A percentile compares a stretch with the other conserved stretches of the same genome.
phyloP scores from a whole-genome alignment of 2,329 filamentous ascomycete genomes.

The Penicillium sp. region DNA sequence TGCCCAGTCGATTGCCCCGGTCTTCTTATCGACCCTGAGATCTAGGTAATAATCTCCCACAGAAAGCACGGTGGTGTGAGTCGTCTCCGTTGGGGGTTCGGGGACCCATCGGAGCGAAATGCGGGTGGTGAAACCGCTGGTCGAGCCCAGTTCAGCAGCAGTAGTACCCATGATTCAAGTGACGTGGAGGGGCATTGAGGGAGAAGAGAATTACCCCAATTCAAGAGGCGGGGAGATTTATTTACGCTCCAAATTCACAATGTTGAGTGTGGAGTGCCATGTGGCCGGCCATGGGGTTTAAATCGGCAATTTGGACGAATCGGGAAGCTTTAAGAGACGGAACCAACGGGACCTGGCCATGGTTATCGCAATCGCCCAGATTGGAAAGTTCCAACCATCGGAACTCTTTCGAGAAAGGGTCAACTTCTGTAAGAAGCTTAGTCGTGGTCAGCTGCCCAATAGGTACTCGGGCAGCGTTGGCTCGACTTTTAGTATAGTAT shows the following conservation, averaged over 20 bases:
- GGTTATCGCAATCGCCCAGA: not conserved
- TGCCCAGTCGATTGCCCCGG: constrained; percentile 22
- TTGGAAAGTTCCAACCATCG: too few relatives aligned
- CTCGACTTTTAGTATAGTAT: too few relatives aligned
- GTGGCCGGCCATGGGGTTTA: not conserved
- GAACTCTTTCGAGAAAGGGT: too few relatives aligned
- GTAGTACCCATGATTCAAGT: constrained; percentile 14
- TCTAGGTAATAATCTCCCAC: constrained; percentile 22
- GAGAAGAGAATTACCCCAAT: not conserved
- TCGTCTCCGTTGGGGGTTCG: constrained; percentile 18
- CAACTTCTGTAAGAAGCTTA: too few relatives aligned
- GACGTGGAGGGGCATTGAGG: not conserved
- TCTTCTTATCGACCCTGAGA: constrained; percentile 22
- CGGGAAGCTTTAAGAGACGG: constrained; percentile 15
- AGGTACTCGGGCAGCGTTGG: too few relatives aligned
- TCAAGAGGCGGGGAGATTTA: not conserved
- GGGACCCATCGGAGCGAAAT: constrained; percentile 24
- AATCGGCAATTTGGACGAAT: constrained; percentile 5
- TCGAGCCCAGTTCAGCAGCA: constrained; percentile 16
- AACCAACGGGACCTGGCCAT: not conserved
- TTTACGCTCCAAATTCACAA: not conserved
- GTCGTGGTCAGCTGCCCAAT: too few relatives aligned
- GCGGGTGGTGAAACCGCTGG: constrained; percentile 20
- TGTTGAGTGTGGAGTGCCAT: not conserved
- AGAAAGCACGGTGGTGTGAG: constrained; percentile 19